Evolutionary conservation across 2,329 filamentous ascomycete genomes (phyloP).

Genomic region (Stagonosporopsis vannaccii): DNA sequence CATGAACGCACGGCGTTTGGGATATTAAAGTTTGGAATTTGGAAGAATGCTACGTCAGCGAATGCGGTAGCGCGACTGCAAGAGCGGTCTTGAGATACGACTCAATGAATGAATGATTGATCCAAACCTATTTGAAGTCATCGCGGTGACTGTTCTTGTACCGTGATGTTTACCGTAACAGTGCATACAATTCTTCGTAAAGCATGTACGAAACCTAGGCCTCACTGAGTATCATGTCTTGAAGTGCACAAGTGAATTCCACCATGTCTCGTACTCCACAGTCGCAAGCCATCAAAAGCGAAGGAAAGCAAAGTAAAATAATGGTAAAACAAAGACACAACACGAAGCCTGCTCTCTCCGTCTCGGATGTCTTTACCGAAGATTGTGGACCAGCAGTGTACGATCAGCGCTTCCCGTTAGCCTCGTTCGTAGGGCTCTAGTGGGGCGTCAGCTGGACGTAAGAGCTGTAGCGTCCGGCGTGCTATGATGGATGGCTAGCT

Average conservation of each 20-base stretch:
- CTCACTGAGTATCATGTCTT: too few relatives aligned
- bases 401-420: neutral
- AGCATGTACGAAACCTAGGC: neutral
- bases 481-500: neutral
- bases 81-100: constrained; percentile 20
- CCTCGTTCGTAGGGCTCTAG: constrained; percentile 5
- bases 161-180: neutral
- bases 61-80: constrained; percentile 17
- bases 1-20: constrained; percentile 21
- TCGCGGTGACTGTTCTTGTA: neutral
- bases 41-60: constrained; percentile 8
- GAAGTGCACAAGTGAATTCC: neutral
- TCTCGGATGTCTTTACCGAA: neutral
- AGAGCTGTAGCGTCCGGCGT: constrained; percentile 1
- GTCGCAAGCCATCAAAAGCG: neutral
- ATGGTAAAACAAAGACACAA: neutral
- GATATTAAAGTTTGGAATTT: constrained; percentile 4
- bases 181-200: neutral
- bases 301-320: neutral
- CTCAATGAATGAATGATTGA: constrained; percentile 17
- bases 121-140: neutral
- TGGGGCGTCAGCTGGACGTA: constrained; percentile 2
- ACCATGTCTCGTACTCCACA: neutral
- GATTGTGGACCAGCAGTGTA: neutral
- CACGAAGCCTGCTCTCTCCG: neutral